A percentile compares a stretch with the other conserved stretches of the same genome.
These are phyloP conservation scores for Davidsoniella neocaledoniae DNA, from an alignment of 2,329 filamentous ascomycete genomes.

Conservation along the genomic window DNA sequence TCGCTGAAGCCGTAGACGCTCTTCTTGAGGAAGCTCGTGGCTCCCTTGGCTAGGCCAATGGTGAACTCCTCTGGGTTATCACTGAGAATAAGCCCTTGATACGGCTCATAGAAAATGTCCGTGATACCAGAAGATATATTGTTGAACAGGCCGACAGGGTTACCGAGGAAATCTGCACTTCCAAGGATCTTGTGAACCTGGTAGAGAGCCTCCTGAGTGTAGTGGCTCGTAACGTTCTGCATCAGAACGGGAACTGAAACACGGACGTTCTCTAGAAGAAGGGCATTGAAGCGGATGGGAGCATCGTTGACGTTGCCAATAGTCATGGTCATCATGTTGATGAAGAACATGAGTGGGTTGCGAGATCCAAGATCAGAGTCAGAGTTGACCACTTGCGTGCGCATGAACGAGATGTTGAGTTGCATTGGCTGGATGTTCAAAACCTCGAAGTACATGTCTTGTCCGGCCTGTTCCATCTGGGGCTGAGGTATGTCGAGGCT, in stretches of 20 bases:
- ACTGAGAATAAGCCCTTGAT: constrained; percentile 92
- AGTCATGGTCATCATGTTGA: constrained; percentile 98
- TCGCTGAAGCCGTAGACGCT: constrained; percentile 95
- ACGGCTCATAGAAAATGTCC: constrained; percentile 98
- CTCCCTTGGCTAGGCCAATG: constrained; percentile 87
- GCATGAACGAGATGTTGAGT: constrained; percentile 88
- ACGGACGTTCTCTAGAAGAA: constrained; percentile 88
- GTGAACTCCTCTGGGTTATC: constrained; percentile 92
- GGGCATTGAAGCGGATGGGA: constrained; percentile 77
- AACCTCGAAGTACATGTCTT: constrained; percentile 96
- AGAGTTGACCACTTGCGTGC: constrained; percentile 88
- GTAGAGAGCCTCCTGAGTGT: constrained; percentile 88
- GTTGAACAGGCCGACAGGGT: constrained; percentile 94
- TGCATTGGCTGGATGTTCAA: constrained; percentile 98
- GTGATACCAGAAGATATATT: constrained; percentile 94
- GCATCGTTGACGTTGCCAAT: constrained; percentile 98
- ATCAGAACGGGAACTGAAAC: constrained; percentile 73
- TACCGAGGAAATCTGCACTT: constrained; percentile 92
- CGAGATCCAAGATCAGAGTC: constrained; percentile 82
- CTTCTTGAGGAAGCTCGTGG: constrained; percentile 95
- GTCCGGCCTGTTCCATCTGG: constrained; percentile 62
- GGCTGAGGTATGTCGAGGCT: constrained; percentile 84
- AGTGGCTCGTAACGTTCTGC: constrained; percentile 80
- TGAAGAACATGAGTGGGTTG: constrained; percentile 96
- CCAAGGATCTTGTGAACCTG: constrained; percentile 96